phyloP scores from a whole-genome alignment of 345 rosid genomes.

The Brassica juncea region DNA sequence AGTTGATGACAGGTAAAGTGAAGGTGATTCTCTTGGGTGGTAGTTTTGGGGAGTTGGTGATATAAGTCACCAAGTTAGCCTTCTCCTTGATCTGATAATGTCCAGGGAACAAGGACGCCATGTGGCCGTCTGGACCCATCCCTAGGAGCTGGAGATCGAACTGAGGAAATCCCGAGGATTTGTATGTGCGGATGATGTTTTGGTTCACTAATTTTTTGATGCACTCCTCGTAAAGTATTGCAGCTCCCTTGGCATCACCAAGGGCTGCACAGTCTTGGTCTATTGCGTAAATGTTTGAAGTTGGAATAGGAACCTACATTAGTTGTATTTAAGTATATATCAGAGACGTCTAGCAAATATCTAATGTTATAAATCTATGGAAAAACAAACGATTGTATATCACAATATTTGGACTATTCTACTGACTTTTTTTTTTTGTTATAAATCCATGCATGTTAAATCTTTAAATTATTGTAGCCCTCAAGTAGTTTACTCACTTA shows the following conservation, averaged over 20 bases:
- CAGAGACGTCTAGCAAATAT: neutral
- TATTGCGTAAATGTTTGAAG: constrained; percentile 62
- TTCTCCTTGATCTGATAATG: constrained; percentile 61
- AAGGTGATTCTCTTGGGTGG: constrained; percentile 84
- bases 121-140: constrained; percentile 89
- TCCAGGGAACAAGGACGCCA: constrained; percentile 81
- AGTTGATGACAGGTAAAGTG: constrained; percentile 79
- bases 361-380: neutral
- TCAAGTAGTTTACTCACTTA: neutral
- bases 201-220: constrained; percentile 50
- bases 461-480: neutral
- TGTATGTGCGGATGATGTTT: constrained; percentile 44
- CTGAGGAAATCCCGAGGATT: constrained; percentile 56
- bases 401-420: neutral
- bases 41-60: constrained; percentile 72
- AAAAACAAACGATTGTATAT: neutral
- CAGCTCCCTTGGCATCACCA: constrained; percentile 65
- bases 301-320: constrained; percentile 43
- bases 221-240: constrained; percentile 52
- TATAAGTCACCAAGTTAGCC: constrained; percentile 66
- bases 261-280: constrained; percentile 62
- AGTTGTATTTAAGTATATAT: neutral
- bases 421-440: neutral
- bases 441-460: no score
- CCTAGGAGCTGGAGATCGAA: constrained; percentile 87